A percentile compares a stretch with the other conserved stretches of the same genome.
These are phyloP conservation scores for Hydnum rufescens DNA, from an alignment of 768 basidiomycete species.

Conservation along the genomic window DNA sequence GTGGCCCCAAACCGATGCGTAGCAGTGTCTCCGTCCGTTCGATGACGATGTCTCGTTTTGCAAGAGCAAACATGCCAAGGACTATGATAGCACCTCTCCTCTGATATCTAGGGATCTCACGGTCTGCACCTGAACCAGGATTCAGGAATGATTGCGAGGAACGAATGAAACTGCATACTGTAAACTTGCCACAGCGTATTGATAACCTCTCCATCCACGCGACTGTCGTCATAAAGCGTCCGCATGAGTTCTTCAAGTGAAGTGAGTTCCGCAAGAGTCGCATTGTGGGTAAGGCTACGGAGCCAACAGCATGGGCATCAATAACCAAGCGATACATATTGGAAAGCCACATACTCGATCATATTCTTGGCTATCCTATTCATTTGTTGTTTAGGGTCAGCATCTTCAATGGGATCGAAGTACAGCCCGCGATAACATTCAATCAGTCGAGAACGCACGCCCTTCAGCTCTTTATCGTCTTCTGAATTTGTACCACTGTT, in stretches of 20 bases:
- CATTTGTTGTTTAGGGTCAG: constrained; percentile 68
- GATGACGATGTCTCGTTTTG: constrained; percentile 52
- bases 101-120: constrained; percentile 59
- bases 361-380: constrained; percentile 91
- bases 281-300: constrained; percentile 66
- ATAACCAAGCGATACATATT: constrained; percentile 1
- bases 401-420: constrained; percentile 60
- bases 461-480: constrained; percentile 63
- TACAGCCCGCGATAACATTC: constrained; percentile 79
- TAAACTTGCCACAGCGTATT: constrained; percentile 93
- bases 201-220: constrained; percentile 68
- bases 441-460: constrained; percentile 66
- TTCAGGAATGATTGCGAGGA: not conserved
- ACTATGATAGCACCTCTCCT: constrained; percentile 91
- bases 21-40: constrained; percentile 74
- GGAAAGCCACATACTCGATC: constrained; percentile 52
- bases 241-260: constrained; percentile 94
- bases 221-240: constrained; percentile 81
- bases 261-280: constrained; percentile 86
- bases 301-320: constrained; percentile 2
- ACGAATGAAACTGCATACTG: constrained; percentile 30
- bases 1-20: constrained; percentile 64
- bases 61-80: constrained; percentile 89
- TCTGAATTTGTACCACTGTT: constrained; percentile 52
- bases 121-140: constrained; percentile 38